These are phyloP conservation scores for Dendryphion nanum DNA, from an alignment of 2,329 filamentous ascomycete genomes.

Conservation along the genomic window DNA sequence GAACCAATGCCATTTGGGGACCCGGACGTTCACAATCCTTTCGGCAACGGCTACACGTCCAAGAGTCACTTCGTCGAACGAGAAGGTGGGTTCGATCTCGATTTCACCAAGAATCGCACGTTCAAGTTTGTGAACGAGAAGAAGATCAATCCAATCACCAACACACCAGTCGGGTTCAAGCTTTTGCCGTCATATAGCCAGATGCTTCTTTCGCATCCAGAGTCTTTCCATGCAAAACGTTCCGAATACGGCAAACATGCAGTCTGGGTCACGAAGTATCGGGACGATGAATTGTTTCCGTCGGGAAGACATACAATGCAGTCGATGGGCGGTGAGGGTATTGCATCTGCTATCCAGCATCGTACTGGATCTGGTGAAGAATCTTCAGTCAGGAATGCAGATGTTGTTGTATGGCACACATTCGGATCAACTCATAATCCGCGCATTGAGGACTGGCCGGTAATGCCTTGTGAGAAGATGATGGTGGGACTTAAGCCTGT, in stretches of 20 bases:
- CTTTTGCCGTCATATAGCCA: conserved; percentile 39
- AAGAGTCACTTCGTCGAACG: conserved; percentile 9
- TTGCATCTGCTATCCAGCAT: conserved; percentile 16
- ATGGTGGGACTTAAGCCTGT: conserved; percentile 1
- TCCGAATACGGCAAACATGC: conserved; percentile 23
- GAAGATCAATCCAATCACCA: conserved; percentile 49
- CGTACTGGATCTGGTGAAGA: not conserved
- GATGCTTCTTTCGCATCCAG: conserved; percentile 20
- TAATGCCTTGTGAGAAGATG: conserved; percentile 2
- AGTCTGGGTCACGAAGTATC: conserved; percentile 26
- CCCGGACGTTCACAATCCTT: conserved; percentile 14
- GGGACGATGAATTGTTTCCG: conserved; percentile 24
- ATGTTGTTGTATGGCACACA: conserved; percentile 25
- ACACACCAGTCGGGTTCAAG: conserved; percentile 53
- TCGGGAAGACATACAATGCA: conserved; percentile 26
- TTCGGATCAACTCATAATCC: conserved; percentile 2
- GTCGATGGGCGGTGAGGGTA: conserved; percentile 22
- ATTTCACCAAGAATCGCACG: conserved; percentile 31
- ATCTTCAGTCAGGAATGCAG: conserved; percentile 13
- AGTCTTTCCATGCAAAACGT: conserved; percentile 20
- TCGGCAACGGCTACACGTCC: conserved; percentile 20
- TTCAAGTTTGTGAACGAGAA: conserved; percentile 51
- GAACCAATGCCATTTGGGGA: conserved; percentile 13
- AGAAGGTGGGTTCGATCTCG: conserved; percentile 17
- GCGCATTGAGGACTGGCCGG: conserved; percentile 2